Base-by-base conservation (phyloP, 2,329 filamentous ascomycete genomes). In the Camptophora hylomeconis region DNA sequence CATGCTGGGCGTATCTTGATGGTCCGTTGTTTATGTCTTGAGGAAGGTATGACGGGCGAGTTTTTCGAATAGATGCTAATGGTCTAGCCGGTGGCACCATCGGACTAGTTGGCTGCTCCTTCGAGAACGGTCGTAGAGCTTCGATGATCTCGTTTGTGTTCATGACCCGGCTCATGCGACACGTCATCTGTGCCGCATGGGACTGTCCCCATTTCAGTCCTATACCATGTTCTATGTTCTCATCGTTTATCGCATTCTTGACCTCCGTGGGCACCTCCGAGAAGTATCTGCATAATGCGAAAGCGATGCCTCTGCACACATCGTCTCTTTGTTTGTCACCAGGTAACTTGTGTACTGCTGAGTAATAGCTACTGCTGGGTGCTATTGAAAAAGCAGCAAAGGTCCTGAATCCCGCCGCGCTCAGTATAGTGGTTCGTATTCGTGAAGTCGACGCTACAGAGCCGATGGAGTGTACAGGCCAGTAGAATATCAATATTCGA, bases 311-410 rank as follows among this genome's bases (percentile, higher is more conserved):
- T 24, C 89, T 76, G 56, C 80, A 92, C 40, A 92, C 67, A 55
- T 95, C 87, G 52, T 95, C 87, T 47, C 87, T 87, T 61, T 95
- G 89, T 55, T 86, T 84, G 51, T 94, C 87, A 50, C 84, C 78
- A 22, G 89, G 84, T 23, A 98, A 69, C 52, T 86, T 75, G 51
- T 81, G 76, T 53, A 98, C 89, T 31, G 86, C 87, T 42, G 75
- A 71, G 56, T 95, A 95, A 48, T 92, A 79, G 28, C 83, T 75
- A 25, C 87, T 93, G 48, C 80, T 92, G 24, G 89, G 89, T 14
- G 87, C 92, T 41, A 95, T 77, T 36, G 87, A 92, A 43, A 98
- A 73, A 46, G 87, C 82, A 36, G 81, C 76, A 52, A 87, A 98
- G 44, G 80, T 87, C 49, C 82, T 79, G 45, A 92, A 78, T 42